Base-by-base conservation (phyloP, 345 rosid genomes). In the Citrus reticulata region DNA sequence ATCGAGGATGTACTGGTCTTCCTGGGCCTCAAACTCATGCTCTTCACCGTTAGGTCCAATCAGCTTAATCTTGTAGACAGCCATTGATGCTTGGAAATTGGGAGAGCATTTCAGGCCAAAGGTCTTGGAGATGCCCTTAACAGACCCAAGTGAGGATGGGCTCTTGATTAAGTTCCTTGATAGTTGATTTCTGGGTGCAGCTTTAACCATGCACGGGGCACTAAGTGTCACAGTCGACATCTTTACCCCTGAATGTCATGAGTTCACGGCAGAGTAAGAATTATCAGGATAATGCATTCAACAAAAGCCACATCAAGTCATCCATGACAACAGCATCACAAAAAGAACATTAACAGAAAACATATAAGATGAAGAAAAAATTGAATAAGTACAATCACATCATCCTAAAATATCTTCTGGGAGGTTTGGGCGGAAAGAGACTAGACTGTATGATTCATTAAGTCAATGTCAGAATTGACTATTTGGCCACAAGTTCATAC, bases 21-120 rank as follows among this genome's bases (percentile, higher is more conserved):
- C 95, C 0, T 81, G 75, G 14, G 91, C 97, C 42, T 93, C 93
- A 0, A 95, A 86, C 79, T 91, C 98, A 1, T 68, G 58, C 85
- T 80, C 95, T 20, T 83, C 82, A 1, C 95, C 97, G 0, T 91
- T 84, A 0, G 97, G 98, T 78, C 93, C 93, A 7, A 95, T 76
- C 74, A 95, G 82, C 90, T 90, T 95, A 27, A 95, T 78, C 81
- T 92, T 93, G 97, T 91, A 92, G 5, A 76, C 86, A 0, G 89
- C 91, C 95, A 91, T 91, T 0, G 90, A 82, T 9, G 90, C 82
- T 35, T 84, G 79, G 54, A 79, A 85, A 20, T 83, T 85, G 0
- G 81, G 66, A 7, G 94, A 88, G 75, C 89, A 87, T 81, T 84
- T 89, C 87, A 94, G 79, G 25, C 94, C 91, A 8, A 89, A 87